Base-by-base conservation (phyloP, 257 asterid genomes). In the Mitragyna speciosa region DNA sequence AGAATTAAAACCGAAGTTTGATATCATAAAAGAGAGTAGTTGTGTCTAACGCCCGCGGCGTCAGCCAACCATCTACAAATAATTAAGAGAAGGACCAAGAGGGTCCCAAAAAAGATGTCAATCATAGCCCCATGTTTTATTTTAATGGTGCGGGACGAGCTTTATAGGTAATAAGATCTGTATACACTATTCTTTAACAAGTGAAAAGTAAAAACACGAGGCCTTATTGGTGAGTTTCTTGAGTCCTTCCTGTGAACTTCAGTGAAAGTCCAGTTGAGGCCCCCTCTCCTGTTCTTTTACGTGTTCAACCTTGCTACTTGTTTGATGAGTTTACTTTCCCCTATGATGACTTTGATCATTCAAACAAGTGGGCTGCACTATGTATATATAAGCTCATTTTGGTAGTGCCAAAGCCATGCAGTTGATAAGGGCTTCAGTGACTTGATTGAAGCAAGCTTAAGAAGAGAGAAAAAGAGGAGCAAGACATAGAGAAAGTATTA, bases 171-270 rank as follows among this genome's bases (percentile, higher is more conserved):
- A 7, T 28, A 36, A 7, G 48, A 31, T 33, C 36, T 68, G 16
- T 26, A 11, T 51, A 16, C n/a, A 69, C 30, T 70, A 70, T 70
- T 70, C 74, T 70, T 43, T 41, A 43, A 24, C 7, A 1, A 74
- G 43, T 48, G 47, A 73, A 56, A 70, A 69, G 41, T 54, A 28
- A 39, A 24, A 70, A 2, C 76, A 69, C 81, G 77, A 81, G 85
- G 56, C 80, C 39, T 14, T 78, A 43, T 74, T 70, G 78, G 75
- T 58, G 75, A 47, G 80, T 70, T 82, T 78, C 89, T 75, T 61
- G 79, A 76, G 1, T 26, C 76, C 76, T 81, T 85, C 85, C 86
- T 30, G n/a, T 61, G 28, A 47, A 43, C 82, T 88, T 85, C 89
- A 64, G 4, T 41, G 86, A 80, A 87, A 74, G 69, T 81, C 78